phyloP scores from a whole-genome alignment of 139 green algal species.

The Tetradesmus lagerheimii region DNA sequence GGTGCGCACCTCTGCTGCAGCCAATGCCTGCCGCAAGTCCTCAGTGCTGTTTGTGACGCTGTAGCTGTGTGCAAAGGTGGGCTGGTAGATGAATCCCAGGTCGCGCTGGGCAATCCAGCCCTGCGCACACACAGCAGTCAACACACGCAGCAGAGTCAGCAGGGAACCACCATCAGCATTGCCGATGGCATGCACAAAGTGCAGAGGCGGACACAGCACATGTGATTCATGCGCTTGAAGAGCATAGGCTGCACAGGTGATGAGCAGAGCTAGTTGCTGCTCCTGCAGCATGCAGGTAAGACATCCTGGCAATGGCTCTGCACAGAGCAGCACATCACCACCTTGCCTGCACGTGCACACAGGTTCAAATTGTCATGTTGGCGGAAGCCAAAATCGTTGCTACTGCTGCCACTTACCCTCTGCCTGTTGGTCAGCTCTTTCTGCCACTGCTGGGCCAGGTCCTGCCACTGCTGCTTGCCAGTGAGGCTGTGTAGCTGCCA shows the following conservation, averaged over 20 bases:
- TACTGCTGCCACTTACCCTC: neutral
- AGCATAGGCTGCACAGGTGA: too few species aligned
- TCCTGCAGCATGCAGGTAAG: too few species aligned
- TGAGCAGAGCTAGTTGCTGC: too few species aligned
- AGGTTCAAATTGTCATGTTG: too few species aligned
- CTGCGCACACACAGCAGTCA: neutral
- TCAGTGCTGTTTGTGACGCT: neutral
- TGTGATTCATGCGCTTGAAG: too few species aligned
- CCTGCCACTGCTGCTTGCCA: slow-evolving; percentile 28
- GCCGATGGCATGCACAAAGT: too few species aligned
- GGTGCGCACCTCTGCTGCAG: slow-evolving; percentile 4
- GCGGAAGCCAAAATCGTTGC: too few species aligned
- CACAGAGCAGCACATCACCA: too few species aligned
- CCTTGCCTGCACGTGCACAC: too few species aligned
- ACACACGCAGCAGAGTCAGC: neutral
- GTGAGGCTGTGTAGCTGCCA: slow-evolving; percentile 40
- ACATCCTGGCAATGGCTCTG: too few species aligned
- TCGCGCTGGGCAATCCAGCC: neutral
- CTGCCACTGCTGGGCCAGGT: slow-evolving; percentile 16
- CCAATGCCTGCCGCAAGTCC: slow-evolving; percentile 10
- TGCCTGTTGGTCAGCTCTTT: neutral
- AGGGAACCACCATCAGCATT: neutral
- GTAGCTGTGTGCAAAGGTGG: slow-evolving; percentile 23
- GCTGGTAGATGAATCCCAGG: slow-evolving; percentile 27
- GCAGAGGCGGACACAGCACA: too few species aligned